A percentile compares a stretch with the other conserved stretches of the same genome.
These are phyloP conservation scores for Ceratobasidium sp. DNA, from an alignment of 1,284 basidiomycete genomes.

Conservation along the genomic window DNA sequence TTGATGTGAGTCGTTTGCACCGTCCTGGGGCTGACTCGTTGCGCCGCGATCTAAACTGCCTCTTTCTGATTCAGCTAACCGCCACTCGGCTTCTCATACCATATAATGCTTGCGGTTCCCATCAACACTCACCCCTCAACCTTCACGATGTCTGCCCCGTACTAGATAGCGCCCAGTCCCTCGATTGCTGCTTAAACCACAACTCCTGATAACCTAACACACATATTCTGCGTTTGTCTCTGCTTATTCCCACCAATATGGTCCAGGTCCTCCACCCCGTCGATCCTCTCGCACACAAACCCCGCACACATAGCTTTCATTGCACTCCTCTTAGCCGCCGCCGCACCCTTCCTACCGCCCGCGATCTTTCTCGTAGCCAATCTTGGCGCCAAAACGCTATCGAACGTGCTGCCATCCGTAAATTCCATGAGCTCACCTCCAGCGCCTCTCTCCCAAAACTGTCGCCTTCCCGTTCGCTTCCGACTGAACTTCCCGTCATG, in stretches of 20 bases:
- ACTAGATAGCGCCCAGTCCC: constrained; percentile 7
- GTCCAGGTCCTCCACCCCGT: constrained; percentile 28
- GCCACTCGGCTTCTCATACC: background rate
- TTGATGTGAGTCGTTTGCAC: constrained; percentile 39
- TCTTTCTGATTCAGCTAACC: constrained; percentile 32
- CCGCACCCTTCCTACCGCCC: constrained; percentile 12
- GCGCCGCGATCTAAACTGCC: constrained; percentile 7
- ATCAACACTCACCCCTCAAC: constrained; percentile 9
- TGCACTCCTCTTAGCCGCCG: constrained; percentile 20
- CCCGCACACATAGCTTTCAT: constrained; percentile 4
- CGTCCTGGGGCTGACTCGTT: constrained; percentile 22
- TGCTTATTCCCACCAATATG: constrained; percentile 25
- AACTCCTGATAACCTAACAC: background rate
- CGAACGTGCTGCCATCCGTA: constrained; percentile 35
- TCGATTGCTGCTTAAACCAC: constrained; percentile 7
- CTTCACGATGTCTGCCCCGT: constrained; percentile 14
- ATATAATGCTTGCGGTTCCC: constrained; percentile 20
- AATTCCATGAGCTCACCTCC: constrained; percentile 1
- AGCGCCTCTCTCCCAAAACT: constrained; percentile 6
- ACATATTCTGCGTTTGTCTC: background rate
- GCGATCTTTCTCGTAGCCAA: constrained; percentile 13
- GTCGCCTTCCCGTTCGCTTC: background rate
- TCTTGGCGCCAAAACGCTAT: constrained; percentile 26
- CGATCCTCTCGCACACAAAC: constrained; percentile 32
- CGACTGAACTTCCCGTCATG: background rate